Evolutionary conservation across 2,329 filamentous ascomycete genomes (phyloP), one percentile per base, ranked within the genome.

Genomic region (Alternaria brassicae): DNA sequence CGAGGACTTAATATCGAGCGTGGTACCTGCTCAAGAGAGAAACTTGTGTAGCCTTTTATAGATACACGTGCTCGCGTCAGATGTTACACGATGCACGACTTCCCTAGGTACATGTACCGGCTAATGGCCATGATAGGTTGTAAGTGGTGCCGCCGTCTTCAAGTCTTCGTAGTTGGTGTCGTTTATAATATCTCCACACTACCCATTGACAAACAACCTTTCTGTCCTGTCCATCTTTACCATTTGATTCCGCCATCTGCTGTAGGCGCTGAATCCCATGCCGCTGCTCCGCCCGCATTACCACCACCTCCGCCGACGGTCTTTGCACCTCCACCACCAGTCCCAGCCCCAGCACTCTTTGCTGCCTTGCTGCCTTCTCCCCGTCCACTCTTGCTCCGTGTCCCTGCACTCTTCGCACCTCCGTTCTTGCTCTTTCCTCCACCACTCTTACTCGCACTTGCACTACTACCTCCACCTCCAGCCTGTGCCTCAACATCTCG

Each of bases 401-500:
- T 32, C n/a, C 8, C 36, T 7, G 21, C 3, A 19, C 9, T 21
- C 25, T 21, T 32, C 10, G 7, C 4, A n/a, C 23, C 32, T 15
- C n/a, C 27, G n/a, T 50, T 34, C 28, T 44, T 39, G 5, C 28
- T 41, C 47, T 28, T 17, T 15, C 47, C 48, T 10, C 15, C 45
- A 23, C 12, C 52, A 9, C 37, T 53, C 40, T 41, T 37, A 39
- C 23, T 28, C 10, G 21, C 15, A 4, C 27, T 36, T 10, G 7
- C 21, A 45, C 36, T 52, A 2, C n/a, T 19, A 15, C 30, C 40
- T 27, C 40, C 51, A 25, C 23, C 30, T 45, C n/a, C 21, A 9
- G 3, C 28, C 47, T 30, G 30, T 6, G 55, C 60, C 53, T 61
- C 60, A 7, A 45, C 19, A 21, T 66, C 58, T 21, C 53, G 4